Percentiles rank a stretch among this genome's conserved stretches.
These are phyloP conservation scores for Pholiota molesta DNA, from an alignment of 768 basidiomycete species.

Conservation along the genomic window DNA sequence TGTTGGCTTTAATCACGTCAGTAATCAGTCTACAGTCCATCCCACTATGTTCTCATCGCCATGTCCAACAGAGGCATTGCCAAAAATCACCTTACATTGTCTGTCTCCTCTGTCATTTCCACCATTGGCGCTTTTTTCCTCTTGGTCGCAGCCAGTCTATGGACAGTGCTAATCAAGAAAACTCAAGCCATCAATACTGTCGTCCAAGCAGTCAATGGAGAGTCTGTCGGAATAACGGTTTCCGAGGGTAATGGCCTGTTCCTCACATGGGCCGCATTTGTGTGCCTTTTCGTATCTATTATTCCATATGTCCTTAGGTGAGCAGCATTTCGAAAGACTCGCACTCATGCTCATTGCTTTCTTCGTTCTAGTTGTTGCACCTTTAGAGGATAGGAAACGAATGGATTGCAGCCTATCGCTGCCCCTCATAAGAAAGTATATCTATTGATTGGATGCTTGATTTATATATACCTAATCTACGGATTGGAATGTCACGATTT, in stretches of 20 bases:
- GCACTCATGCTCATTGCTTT: conserved; percentile 2
- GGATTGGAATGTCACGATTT: conserved; percentile 1
- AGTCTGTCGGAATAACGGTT: conserved; percentile 63
- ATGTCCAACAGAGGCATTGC: conserved; percentile 57
- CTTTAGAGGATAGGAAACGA: conserved; percentile 58
- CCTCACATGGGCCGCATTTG: conserved; percentile 78
- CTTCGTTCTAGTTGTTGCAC: conserved; percentile 67
- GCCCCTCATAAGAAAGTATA: background rate
- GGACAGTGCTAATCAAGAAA: conserved; percentile 77
- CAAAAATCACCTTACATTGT: conserved; percentile 66
- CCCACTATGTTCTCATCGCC: conserved; percentile 12
- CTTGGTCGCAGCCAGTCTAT: conserved; percentile 71
- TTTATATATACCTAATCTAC: conserved; percentile 1
- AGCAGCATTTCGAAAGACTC: conserved; percentile 22
- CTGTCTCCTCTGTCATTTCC: conserved; percentile 66
- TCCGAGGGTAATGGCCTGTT: conserved; percentile 64
- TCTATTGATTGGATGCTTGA: background rate
- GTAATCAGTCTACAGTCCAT: conserved; percentile 28
- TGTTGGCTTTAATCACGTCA: conserved; percentile 67
- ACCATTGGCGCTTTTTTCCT: conserved; percentile 62
- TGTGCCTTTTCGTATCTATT: conserved; percentile 61
- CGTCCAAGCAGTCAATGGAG: conserved; percentile 31
- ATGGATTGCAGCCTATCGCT: background rate
- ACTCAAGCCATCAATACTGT: conserved; percentile 59
- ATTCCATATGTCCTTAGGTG: conserved; percentile 82